Conservation (phyloP, 805 yeast species). For the Pichia nanzhaoensis region DNA sequence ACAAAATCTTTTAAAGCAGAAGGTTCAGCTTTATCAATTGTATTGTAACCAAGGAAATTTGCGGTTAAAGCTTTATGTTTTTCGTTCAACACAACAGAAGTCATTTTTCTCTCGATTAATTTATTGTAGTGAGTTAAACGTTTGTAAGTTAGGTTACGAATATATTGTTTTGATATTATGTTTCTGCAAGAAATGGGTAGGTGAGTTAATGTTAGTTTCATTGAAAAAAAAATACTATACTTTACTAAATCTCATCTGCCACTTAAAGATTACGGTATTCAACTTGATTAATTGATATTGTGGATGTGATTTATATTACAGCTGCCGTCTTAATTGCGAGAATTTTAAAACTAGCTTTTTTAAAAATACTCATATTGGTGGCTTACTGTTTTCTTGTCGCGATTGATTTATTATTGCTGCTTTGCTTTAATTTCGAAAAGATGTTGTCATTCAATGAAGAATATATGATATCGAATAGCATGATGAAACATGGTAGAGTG, state of each 20-base stretch:
- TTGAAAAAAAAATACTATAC: not conserved
- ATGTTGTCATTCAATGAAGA: no score
- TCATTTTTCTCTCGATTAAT: conserved; percentile 1
- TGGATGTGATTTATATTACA: no score
- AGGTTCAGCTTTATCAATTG: conserved; percentile 72
- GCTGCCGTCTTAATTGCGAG: no score
- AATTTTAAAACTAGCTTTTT: no score
- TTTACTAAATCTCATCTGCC: not conserved
- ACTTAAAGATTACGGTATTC: no score
- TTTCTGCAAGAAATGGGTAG: not conserved
- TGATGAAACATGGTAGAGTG: not conserved
- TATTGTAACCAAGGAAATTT: conserved; percentile 78
- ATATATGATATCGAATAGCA: not conserved
- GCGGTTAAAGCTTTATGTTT: conserved; percentile 42
- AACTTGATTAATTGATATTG: no score
- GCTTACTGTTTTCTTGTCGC: no score
- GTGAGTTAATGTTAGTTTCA: conserved; percentile 7
- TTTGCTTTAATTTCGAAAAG: no score
- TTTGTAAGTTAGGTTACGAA: not conserved
- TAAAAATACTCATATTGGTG: no score
- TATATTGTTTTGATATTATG: conserved; percentile 1
- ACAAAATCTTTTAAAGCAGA: conserved; percentile 79
- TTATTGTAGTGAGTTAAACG: not conserved
- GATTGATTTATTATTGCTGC: no score
- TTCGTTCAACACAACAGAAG: conserved; percentile 11